Base-by-base conservation (phyloP, 768 basidiomycete species). In the Russula ochroleuca region DNA sequence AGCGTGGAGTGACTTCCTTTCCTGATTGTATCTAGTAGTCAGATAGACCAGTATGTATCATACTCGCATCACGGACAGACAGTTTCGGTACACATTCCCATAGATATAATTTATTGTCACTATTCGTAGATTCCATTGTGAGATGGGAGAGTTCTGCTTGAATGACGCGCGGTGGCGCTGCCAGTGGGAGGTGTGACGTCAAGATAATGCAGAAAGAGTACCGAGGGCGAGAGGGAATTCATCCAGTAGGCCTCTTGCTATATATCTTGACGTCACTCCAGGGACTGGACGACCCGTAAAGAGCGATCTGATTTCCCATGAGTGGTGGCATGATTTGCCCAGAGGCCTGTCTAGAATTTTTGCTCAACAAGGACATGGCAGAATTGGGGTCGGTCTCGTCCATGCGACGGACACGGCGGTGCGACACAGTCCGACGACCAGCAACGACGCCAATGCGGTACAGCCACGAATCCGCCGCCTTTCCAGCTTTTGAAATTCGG, bases 21-120 rank as follows among this genome's bases (percentile, higher is more conserved):
- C 40, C 10, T 28, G 47, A 56, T 56, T 60, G 59, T 65, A 61
- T 56, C 54, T 50, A 55, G n/a, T 61, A 61, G 33, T 35, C 37
- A 37, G 59, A 64, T 15, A n/a, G 23, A 38, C 35, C 15, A 25
- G 40, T 31, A 49, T 64, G 63, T 64, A 64, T 64, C 33, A 52
- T 51, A 61, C 7, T 54, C 17, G 28, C 35, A 55, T 49, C 19
- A 31, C 41, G 53, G 52, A 64, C 63, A 54, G 35, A 38, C 48
- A 55, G n/a, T 55, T 40, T 50, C 51, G 15, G 28, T 38, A 55
- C 52, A n/a, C 51, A 50, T 33, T 21, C 33, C 13, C 51, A 41
- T 48, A 64, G 23, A 33, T 40, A 23, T 65, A 61, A 65, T 55
- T 65, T 65, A 61, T 28, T 65, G 45, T 62, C 63, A 33, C 37